A percentile compares a stretch with the other conserved stretches of the same genome.
Evolutionary conservation across 345 rosid genomes (phyloP).

Genomic region (Cardamine occulta): DNA sequence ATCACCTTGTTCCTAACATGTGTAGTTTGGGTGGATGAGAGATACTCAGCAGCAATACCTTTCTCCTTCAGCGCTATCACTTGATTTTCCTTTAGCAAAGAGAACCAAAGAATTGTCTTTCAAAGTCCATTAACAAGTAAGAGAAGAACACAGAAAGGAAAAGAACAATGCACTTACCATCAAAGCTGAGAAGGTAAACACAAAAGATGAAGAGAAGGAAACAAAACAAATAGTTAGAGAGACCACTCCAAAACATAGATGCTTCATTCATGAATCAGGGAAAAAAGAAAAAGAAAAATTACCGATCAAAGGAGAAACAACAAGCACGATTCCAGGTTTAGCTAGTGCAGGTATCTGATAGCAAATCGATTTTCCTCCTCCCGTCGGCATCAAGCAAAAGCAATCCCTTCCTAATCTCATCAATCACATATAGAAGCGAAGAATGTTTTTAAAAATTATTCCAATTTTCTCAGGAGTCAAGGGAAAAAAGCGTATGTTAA

Average conservation of each 20-base stretch:
- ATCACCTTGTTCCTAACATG: constrained; percentile 60
- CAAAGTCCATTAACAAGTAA: background rate
- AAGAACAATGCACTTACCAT: constrained; percentile 61
- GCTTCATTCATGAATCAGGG: background rate
- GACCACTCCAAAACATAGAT: background rate
- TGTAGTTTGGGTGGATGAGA: constrained; percentile 77
- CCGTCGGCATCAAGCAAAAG: constrained; percentile 96
- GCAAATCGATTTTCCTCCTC: constrained; percentile 98
- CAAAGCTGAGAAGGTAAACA: constrained; percentile 64
- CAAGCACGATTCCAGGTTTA: constrained; percentile 86
- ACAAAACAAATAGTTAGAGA: constrained; percentile 27
- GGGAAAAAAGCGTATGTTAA: background rate
- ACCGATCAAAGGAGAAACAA: constrained; percentile 96
- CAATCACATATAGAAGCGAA: background rate
- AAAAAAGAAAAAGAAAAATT: constrained; percentile 15
- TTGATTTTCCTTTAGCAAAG: constrained; percentile 76
- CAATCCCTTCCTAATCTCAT: constrained; percentile 65
- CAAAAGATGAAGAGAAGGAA: constrained; percentile 27
- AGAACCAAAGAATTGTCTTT: constrained; percentile 7
- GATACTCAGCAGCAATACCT: constrained; percentile 91
- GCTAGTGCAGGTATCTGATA: constrained; percentile 95
- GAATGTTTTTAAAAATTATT: background rate
- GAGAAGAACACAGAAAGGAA: background rate
- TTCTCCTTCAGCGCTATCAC: constrained; percentile 84
- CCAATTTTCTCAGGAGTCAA: background rate